Conservation (phyloP, 495 filamentous ascomycete genomes). For the Tetracladium setigerum region DNA sequence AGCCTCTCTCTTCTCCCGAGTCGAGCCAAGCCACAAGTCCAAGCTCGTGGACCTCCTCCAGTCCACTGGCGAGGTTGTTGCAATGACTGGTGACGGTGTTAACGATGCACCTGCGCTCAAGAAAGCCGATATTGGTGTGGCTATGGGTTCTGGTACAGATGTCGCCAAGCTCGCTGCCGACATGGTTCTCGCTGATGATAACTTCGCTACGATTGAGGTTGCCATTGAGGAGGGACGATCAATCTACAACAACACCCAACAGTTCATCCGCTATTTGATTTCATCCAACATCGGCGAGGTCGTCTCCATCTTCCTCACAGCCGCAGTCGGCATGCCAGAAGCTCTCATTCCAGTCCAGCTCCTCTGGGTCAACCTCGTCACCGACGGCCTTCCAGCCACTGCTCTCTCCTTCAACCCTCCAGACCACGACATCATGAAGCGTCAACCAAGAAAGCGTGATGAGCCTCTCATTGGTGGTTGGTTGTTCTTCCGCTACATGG, state of each 20-base stretch:
- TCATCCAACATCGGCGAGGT: slow-evolving; percentile 99
- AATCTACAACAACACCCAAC: slow-evolving; percentile 99
- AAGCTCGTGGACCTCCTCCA: slow-evolving; percentile 95
- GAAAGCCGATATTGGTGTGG: slow-evolving; percentile 97
- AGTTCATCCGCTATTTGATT: slow-evolving; percentile 98
- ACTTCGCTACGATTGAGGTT: slow-evolving; percentile 95
- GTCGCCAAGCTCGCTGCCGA: slow-evolving; percentile 95
- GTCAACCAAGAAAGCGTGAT: slow-evolving; percentile 82
- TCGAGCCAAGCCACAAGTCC: slow-evolving; percentile 92
- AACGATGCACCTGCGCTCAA: slow-evolving; percentile 98
- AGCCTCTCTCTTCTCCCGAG: slow-evolving; percentile 92
- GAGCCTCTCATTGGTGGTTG: slow-evolving; percentile 88
- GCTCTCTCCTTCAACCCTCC: slow-evolving; percentile 96
- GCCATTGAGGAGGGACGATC: slow-evolving; percentile 96
- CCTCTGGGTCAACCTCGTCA: slow-evolving; percentile 98
- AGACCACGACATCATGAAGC: slow-evolving; percentile 94
- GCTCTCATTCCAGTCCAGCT: slow-evolving; percentile 96
- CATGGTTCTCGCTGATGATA: slow-evolving; percentile 98
- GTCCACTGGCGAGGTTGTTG: slow-evolving; percentile 86
- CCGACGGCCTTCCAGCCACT: slow-evolving; percentile 93
- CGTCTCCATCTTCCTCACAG: slow-evolving; percentile 98
- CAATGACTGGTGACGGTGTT: slow-evolving; percentile 99
- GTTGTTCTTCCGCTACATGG: slow-evolving; percentile 96
- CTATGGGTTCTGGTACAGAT: slow-evolving; percentile 98
- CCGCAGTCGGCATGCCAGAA: slow-evolving; percentile 95